Base-by-base conservation (phyloP, 2,329 filamentous ascomycete genomes). In the Alternaria viburni region DNA sequence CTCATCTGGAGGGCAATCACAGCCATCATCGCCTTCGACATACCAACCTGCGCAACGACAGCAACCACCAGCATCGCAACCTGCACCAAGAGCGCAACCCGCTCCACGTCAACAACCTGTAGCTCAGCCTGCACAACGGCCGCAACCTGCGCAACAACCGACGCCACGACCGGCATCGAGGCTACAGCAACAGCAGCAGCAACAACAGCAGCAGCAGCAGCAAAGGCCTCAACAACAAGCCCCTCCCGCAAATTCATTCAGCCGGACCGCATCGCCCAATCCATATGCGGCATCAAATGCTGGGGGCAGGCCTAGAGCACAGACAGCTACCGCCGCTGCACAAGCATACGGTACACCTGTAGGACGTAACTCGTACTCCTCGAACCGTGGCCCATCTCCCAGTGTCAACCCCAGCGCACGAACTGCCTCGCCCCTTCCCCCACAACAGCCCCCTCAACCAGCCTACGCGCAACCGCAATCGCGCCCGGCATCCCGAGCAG, bases 261-360 rank as follows among this genome's bases (percentile, higher is more conserved):
- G 61, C 30, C 62, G 70, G 19, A 65, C 73, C 57, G 68, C 68
- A 28, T 91, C 89, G 4, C 90, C 90, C 0, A 91, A 90, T 63
- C 88, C 89, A 1, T 91, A 91, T 72, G 83, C 77, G 43, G 74
- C 70, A 51, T 77, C 75, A 5, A 74, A 70, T 55, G 72, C 74
- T 19, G 70, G 71, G 28, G 63, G 70, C 6, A 69, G 77, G 23
- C 77, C 77, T 41, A 73, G 78, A 32, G 74, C 77, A n/a, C 75
- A 79, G 56, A 84, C 83, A 4, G 73, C 77, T 6, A 67, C 74
- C 28, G 80, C 80, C 47, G 72, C 74, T 47, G 62, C 73, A 54
- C 60, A 79, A 56, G 67, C 78, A 9, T 79, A 79, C 28, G 76
- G 74, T 41, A 75, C 68, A 51, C 72, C 75, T 11, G 69, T 72